Conservation (phyloP, 139 green algal species). For the Astrephomene gubernaculifera region DNA sequence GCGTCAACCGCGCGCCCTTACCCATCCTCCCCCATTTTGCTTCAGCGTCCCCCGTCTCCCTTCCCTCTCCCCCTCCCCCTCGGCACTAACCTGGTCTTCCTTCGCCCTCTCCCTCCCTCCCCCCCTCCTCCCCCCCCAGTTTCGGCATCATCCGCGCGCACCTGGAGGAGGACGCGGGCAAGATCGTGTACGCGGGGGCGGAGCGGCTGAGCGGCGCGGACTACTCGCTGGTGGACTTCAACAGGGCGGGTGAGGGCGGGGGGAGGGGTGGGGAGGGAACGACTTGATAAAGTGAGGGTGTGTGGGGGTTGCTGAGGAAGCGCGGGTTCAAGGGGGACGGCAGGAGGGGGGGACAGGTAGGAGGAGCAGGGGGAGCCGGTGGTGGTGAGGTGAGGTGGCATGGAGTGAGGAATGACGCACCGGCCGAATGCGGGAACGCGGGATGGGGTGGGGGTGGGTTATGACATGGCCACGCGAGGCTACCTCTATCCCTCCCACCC, state of each 20-base stretch:
- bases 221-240: conserved; percentile 91
- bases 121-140: conserved; percentile 5
- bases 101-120: background rate
- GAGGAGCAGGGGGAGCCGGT: background rate
- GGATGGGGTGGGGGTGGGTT: background rate
- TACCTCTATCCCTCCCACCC: no score
- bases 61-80: no score
- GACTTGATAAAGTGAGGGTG: no score
- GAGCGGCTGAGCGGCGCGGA: conserved; percentile 75
- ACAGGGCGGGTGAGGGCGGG: conserved; percentile 77
- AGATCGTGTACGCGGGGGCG: conserved; percentile 87
- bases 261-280: no score
- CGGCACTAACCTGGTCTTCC: background rate
- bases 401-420: background rate
- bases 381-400: background rate
- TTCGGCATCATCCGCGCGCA: conserved; percentile 84
- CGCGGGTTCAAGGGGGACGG: background rate
- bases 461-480: background rate
- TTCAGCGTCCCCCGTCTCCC: no score
- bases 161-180: conserved; percentile 97
- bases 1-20: no score
- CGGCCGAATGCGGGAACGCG: background rate
- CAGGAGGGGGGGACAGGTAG: background rate
- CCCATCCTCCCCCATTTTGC: no score
- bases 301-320: background rate